Conservation (phyloP, 2,329 filamentous ascomycete genomes). For the Atkinsonella hypoxylon region DNA sequence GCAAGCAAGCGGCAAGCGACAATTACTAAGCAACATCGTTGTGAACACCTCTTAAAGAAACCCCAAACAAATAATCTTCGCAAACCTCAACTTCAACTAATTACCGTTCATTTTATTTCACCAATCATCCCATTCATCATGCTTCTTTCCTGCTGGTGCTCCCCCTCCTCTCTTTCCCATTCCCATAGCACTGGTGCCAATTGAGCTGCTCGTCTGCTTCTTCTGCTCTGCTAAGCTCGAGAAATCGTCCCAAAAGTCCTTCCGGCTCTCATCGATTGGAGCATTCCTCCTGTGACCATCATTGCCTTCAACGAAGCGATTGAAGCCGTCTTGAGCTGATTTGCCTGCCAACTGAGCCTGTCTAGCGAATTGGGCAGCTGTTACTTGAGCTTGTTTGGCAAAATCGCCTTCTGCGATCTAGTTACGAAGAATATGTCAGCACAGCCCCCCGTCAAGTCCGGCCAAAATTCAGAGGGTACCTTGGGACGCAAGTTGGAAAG, state of each 20-base stretch:
- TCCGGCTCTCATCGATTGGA: conserved; percentile 51
- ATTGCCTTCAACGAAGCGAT: conserved; percentile 74
- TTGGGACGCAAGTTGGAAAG: not conserved
- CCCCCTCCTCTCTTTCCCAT: conserved; percentile 32
- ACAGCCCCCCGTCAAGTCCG: too few species aligned
- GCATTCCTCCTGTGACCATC: conserved; percentile 26
- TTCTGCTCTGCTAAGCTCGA: conserved; percentile 53
- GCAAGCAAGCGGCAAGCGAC: too few species aligned
- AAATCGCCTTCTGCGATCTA: conserved; percentile 73
- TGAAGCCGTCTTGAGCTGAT: conserved; percentile 68
- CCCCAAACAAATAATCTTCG: conserved; percentile 1
- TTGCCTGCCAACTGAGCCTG: conserved; percentile 58
- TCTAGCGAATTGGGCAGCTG: conserved; percentile 54
- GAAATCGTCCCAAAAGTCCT: conserved; percentile 90
- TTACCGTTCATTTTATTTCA: conserved; percentile 19
- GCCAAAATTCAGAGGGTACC: too few species aligned
- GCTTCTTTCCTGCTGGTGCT: conserved; percentile 25
- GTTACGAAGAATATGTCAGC: not conserved
- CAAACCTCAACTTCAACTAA: conserved; percentile 8
- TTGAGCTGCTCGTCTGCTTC: conserved; percentile 33
- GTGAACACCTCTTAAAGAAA: conserved; percentile 11
- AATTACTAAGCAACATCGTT: not conserved
- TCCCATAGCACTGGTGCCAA: conserved; percentile 49
- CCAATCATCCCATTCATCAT: conserved; percentile 55
- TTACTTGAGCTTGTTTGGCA: conserved; percentile 51